A percentile compares a stretch with the other conserved stretches of the same genome.
These are phyloP conservation scores for Phaeotremella skinneri DNA, from an alignment of 768 basidiomycete species.

Conservation along the genomic window DNA sequence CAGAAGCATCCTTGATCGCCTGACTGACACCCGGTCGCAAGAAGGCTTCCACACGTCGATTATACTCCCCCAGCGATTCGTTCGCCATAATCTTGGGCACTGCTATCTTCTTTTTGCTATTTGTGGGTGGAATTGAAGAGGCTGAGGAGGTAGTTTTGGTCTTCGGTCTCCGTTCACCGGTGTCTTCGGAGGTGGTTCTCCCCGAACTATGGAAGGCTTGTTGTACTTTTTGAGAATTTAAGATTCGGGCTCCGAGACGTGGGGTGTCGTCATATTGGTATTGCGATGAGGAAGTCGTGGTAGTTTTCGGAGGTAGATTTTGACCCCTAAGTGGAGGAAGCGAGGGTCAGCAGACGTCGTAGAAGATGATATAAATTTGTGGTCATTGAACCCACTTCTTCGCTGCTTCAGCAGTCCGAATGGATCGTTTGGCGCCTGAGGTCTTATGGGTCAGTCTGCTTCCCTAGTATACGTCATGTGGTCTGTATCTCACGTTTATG, in stretches of 20 bases:
- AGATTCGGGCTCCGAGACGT: conserved; percentile 35
- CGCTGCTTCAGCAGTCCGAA: conserved; percentile 33
- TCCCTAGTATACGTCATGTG: neutral
- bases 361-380: neutral
- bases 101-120: conserved; percentile 8
- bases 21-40: conserved; percentile 43
- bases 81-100: conserved; percentile 36
- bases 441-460: neutral
- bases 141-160: neutral
- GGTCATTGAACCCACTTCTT: conserved; percentile 32
- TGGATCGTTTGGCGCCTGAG: conserved; percentile 44
- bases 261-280: conserved; percentile 40
- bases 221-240: conserved; percentile 36
- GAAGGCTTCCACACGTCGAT: conserved; percentile 44
- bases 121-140: neutral
- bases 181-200: conserved; percentile 29
- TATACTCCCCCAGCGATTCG: conserved; percentile 47
- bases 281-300: conserved; percentile 9
- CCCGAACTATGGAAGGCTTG: conserved; percentile 33
- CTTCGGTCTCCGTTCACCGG: conserved; percentile 20
- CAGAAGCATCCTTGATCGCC: conserved; percentile 44
- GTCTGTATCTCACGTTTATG: conserved; percentile 38
- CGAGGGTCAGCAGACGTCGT: neutral
- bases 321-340: conserved; percentile 24
- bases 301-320: conserved; percentile 33